Evolutionary conservation across 2,329 filamentous ascomycete species (phyloP).

Genomic region (Botrytis byssoidea): DNA sequence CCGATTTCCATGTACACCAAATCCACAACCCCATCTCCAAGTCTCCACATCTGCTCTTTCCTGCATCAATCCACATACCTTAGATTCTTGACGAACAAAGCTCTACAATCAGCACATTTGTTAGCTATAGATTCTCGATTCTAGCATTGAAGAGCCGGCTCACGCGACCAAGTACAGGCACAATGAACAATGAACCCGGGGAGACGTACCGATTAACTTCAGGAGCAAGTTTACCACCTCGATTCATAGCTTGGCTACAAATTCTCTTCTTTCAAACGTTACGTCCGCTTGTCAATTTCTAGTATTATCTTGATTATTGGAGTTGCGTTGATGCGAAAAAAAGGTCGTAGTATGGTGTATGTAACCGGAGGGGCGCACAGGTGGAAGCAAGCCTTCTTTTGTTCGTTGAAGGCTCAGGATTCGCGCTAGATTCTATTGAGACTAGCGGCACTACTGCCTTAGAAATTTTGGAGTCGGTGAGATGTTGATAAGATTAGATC

Average conservation of each 20-base stretch:
- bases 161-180: slow-evolving; percentile 18
- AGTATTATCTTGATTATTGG: slow-evolving; percentile 21
- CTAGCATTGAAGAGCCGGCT: background rate
- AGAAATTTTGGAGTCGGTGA: background rate
- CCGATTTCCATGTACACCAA: slow-evolving; percentile 37
- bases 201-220: slow-evolving; percentile 90
- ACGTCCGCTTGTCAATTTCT: slow-evolving; percentile 19
- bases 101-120: slow-evolving; percentile 55
- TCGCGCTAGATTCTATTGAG: background rate
- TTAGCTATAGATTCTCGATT: slow-evolving; percentile 29
- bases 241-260: slow-evolving; percentile 78
- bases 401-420: slow-evolving; percentile 15
- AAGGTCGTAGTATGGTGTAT: slow-evolving; percentile 16
- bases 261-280: slow-evolving; percentile 24
- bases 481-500: slow-evolving; percentile 21
- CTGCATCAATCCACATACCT: slow-evolving; percentile 57
- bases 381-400: slow-evolving; percentile 21
- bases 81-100: slow-evolving; percentile 99
- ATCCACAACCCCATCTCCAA: slow-evolving; percentile 4
- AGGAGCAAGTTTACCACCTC: slow-evolving; percentile 93
- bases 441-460: slow-evolving; percentile 6
- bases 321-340: slow-evolving; percentile 20
- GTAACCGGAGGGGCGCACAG: slow-evolving; percentile 18
- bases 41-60: slow-evolving; percentile 6
- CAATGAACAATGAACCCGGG: background rate